Evolutionary conservation across 2,329 filamentous ascomycete genomes (phyloP).

Genomic region (Samsoniella hepiali): DNA sequence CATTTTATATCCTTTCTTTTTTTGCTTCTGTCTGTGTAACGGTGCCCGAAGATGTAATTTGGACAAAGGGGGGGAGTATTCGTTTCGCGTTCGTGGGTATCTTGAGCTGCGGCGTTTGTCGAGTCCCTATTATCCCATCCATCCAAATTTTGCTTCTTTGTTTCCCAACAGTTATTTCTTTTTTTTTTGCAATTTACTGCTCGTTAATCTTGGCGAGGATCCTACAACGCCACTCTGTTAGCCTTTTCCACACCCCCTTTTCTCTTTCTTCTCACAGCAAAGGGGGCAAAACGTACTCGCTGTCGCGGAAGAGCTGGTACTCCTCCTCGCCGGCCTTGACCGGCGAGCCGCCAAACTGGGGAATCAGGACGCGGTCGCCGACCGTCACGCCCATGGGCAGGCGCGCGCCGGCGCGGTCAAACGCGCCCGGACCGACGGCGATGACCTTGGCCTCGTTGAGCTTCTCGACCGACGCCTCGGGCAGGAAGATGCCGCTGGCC

Average conservation of each 20-base stretch:
- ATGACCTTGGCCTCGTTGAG: slow-evolving; percentile 96
- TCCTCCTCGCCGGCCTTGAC: slow-evolving; percentile 98
- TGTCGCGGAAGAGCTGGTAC: slow-evolving; percentile 92
- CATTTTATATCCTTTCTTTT: slow-evolving; percentile 2
- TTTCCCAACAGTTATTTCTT: slow-evolving; percentile 14
- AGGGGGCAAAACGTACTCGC: slow-evolving; percentile 70
- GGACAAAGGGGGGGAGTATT: background rate
- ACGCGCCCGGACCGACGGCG: slow-evolving; percentile 83
- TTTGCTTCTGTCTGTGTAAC: background rate
- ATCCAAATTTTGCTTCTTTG: slow-evolving; percentile 22
- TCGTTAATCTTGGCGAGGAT: slow-evolving; percentile 99
- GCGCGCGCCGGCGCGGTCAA: slow-evolving; percentile 87
- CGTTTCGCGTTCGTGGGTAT: slow-evolving; percentile 21
- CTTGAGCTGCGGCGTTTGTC: background rate
- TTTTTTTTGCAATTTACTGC: slow-evolving; percentile 42
- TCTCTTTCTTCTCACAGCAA: background rate
- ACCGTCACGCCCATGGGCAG: slow-evolving; percentile 76
- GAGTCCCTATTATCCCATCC: background rate
- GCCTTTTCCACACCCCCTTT: background rate
- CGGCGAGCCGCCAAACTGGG: slow-evolving; percentile 90
- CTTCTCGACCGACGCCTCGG: slow-evolving; percentile 95
- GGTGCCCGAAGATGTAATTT: background rate
- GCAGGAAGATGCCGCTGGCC: slow-evolving; percentile 93
- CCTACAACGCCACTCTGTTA: slow-evolving; percentile 46
- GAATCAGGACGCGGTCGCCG: slow-evolving; percentile 93